Percentiles rank a stretch among this genome's conserved stretches.
Conservation (phyloP, 352 stramenopile species). For the Phytophthora tubulina region DNA sequence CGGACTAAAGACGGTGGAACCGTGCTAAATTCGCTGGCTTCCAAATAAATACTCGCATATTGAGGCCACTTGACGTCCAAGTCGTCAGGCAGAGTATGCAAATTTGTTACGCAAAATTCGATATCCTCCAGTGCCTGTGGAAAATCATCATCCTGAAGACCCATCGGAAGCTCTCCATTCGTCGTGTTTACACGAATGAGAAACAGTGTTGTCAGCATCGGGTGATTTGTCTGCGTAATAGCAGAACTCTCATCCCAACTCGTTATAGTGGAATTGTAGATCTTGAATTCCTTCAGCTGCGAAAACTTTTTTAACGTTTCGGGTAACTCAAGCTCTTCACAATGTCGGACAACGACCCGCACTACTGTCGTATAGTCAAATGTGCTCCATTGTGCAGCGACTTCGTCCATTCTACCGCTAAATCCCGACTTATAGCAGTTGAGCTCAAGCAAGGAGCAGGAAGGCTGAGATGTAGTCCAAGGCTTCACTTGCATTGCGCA, state of each 20-base stretch:
- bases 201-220: conserved; percentile 28
- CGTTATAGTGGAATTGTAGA: conserved; percentile 43
- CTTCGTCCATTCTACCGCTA: conserved; percentile 10
- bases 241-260: conserved; percentile 24
- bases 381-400: conserved; percentile 17
- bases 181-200: conserved; percentile 36
- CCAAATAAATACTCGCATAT: conserved; percentile 39
- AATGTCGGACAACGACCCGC: conserved; percentile 43
- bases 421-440: conserved; percentile 39
- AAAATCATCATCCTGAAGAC: conserved; percentile 27
- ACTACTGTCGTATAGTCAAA: conserved; percentile 34
- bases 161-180: conserved; percentile 21
- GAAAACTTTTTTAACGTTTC: conserved; percentile 23
- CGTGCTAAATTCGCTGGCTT: conserved; percentile 23
- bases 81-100: conserved; percentile 47
- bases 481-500: conserved; percentile 51
- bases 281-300: conserved; percentile 32
- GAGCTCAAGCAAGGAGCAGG: conserved; percentile 54
- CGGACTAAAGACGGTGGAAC: conserved; percentile 26
- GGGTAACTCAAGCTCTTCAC: conserved; percentile 41
- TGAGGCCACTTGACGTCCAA: conserved; percentile 52
- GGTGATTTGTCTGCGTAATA: conserved; percentile 26
- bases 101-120: conserved; percentile 46
- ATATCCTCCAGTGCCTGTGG: conserved; percentile 37
- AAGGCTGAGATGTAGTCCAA: conserved; percentile 42